Percentiles rank a stretch among this genome's conserved stretches.
Conservation (phyloP, 1,284 basidiomycete genomes). For the Cutaneotrichosporon mucoides region DNA sequence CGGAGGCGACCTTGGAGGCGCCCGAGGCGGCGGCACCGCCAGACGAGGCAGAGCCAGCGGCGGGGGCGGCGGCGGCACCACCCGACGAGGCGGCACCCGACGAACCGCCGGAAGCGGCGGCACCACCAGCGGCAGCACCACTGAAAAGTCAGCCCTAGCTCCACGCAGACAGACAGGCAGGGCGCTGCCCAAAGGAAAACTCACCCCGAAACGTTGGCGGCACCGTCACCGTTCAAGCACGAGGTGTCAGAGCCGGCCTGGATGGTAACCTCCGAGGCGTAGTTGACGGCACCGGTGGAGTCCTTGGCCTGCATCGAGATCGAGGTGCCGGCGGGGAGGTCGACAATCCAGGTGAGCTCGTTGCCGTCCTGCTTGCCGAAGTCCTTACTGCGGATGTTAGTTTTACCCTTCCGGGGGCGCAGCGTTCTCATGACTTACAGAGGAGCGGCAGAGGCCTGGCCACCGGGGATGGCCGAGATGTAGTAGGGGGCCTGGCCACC, state of each 20-base stretch:
- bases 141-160: no score
- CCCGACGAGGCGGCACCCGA: background rate
- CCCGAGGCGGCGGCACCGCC: conserved; percentile 4
- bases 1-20: conserved; percentile 6
- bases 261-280: conserved; percentile 29
- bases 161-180: no score
- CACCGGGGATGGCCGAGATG: conserved; percentile 65
- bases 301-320: conserved; percentile 39
- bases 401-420: background rate
- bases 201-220: background rate
- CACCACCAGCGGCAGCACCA: no score
- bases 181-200: no score
- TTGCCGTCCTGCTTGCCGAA: conserved; percentile 47
- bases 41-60: background rate
- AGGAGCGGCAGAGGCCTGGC: conserved; percentile 55
- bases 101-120: background rate
- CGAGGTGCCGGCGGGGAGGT: conserved; percentile 54
- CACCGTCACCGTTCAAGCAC: conserved; percentile 18
- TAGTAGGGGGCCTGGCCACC: conserved; percentile 63
- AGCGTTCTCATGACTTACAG: conserved; percentile 48
- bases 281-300: conserved; percentile 35
- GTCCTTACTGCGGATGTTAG: conserved; percentile 12
- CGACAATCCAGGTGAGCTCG: conserved; percentile 61
- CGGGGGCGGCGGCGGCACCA: background rate
- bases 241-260: conserved; percentile 7